phyloP scores from a whole-genome alignment of 805 yeast genomes.

The Kluyveromyces dobzhanskii region DNA sequence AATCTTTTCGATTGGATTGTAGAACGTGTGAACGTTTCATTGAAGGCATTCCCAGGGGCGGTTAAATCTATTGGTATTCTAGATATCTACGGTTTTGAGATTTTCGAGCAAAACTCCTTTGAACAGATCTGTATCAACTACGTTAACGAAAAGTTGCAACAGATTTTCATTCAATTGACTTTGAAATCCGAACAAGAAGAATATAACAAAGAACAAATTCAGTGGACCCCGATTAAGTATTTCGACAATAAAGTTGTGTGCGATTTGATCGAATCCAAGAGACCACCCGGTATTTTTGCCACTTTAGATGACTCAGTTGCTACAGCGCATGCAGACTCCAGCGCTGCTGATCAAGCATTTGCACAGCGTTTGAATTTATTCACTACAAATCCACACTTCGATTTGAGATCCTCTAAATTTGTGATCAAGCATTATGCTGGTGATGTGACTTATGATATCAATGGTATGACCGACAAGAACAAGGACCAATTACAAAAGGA shows the following conservation, averaged over 20 bases:
- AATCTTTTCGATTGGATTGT: slow-evolving; percentile 96
- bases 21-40: slow-evolving; percentile 74
- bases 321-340: slow-evolving; percentile 96
- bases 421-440: slow-evolving; percentile 96
- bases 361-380: slow-evolving; percentile 86
- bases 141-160: slow-evolving; percentile 93
- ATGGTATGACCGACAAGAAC: slow-evolving; percentile 91
- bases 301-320: slow-evolving; percentile 95
- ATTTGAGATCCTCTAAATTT: slow-evolving; percentile 78
- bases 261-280: slow-evolving; percentile 84
- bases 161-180: slow-evolving; percentile 91
- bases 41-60: slow-evolving; percentile 45
- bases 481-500: slow-evolving; percentile 91
- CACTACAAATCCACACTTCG: slow-evolving; percentile 76
- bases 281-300: slow-evolving; percentile 96
- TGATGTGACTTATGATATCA: slow-evolving; percentile 88
- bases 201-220: slow-evolving; percentile 86
- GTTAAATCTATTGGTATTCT: slow-evolving; percentile 80
- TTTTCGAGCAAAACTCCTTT: slow-evolving; percentile 88
- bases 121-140: slow-evolving; percentile 94
- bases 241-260: slow-evolving; percentile 95
- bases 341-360: slow-evolving; percentile 94
- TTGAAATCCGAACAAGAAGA: slow-evolving; percentile 97
- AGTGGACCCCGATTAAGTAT: slow-evolving; percentile 96
- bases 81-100: slow-evolving; percentile 95